These are phyloP conservation scores for Aspergillus luchuensis DNA, from an alignment of 2,329 filamentous ascomycete species.

Conservation along the genomic window DNA sequence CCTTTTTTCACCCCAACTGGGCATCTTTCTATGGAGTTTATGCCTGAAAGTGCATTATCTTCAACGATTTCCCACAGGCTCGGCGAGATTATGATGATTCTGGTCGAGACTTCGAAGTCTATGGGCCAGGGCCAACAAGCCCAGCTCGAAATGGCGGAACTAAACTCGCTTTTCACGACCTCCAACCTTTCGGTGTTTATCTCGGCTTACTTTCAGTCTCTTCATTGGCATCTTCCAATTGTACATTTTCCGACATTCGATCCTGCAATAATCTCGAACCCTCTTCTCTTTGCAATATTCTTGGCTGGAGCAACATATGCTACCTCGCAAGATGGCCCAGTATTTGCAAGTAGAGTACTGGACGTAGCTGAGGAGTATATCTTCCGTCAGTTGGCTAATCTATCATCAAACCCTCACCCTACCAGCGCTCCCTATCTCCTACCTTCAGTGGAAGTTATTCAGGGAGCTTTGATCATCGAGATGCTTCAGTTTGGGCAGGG, in stretches of 20 bases:
- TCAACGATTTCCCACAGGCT: slow-evolving; percentile 29
- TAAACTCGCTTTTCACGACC: slow-evolving; percentile 27
- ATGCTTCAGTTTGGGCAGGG: slow-evolving; percentile 38
- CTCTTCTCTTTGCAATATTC: slow-evolving; percentile 32
- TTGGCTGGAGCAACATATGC: slow-evolving; percentile 32
- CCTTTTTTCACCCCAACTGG: slow-evolving; percentile 18
- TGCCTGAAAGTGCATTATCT: slow-evolving; percentile 14
- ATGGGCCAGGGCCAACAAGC: slow-evolving; percentile 17
- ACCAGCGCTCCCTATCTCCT: slow-evolving; percentile 7
- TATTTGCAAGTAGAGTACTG: slow-evolving; percentile 25
- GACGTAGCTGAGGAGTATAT: slow-evolving; percentile 35
- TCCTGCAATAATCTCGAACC: slow-evolving; percentile 28
- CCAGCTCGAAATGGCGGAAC: slow-evolving; percentile 20
- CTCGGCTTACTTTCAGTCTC: slow-evolving; percentile 34
- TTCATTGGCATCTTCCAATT: slow-evolving; percentile 36
- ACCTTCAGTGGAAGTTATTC: slow-evolving; percentile 28
- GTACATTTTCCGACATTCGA: slow-evolving; percentile 37
- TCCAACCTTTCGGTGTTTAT: slow-evolving; percentile 32
- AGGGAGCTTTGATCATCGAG: slow-evolving; percentile 34
- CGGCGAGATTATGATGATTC: slow-evolving; percentile 27
- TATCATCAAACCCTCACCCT: slow-evolving; percentile 17
- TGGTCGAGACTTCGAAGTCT: slow-evolving; percentile 33
- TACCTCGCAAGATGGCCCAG: slow-evolving; percentile 20
- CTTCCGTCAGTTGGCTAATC: slow-evolving; percentile 28
- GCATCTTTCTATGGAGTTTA: slow-evolving; percentile 20